phyloP scores from a whole-genome alignment of 2,329 filamentous ascomycete species.

The Chaetomium sp. region DNA sequence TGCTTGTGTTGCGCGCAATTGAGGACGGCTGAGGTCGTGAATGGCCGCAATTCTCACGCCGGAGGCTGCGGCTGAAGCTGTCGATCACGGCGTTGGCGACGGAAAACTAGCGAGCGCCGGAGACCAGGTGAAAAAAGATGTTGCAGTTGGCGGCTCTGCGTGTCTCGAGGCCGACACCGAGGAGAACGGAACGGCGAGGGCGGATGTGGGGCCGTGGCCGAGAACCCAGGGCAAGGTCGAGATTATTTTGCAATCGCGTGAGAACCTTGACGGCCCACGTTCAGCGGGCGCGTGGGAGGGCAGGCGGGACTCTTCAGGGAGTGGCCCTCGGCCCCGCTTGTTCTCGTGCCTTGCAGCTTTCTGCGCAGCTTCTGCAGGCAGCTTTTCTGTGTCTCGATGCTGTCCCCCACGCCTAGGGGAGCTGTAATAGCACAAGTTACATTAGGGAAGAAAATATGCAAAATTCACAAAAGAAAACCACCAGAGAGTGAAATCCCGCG shows the following conservation, averaged over 20 bases:
- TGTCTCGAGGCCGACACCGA: not conserved
- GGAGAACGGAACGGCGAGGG: not conserved
- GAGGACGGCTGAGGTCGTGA: not conserved
- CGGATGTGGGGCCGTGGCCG: conserved; percentile 12
- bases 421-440: too few relatives aligned
- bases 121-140: not conserved
- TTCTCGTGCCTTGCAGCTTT: not conserved
- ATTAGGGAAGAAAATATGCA: too few relatives aligned
- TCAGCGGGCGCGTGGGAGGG: not conserved
- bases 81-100: not conserved
- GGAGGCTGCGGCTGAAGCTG: not conserved
- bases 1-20: not conserved
- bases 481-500: too few relatives aligned
- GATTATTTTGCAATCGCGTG: conserved; percentile 19
- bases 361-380: too few relatives aligned
- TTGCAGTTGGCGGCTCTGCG: conserved; percentile 8
- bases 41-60: not conserved
- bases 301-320: too few relatives aligned
- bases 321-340: too few relatives aligned
- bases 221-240: conserved; percentile 3
- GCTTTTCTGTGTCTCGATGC: too few relatives aligned
- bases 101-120: not conserved
- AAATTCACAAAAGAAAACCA: too few relatives aligned
- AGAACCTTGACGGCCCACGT: conserved; percentile 23
- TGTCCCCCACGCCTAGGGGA: too few relatives aligned